phyloP scores from a whole-genome alignment of 1,284 basidiomycete genomes.

The Cryptococcus amylolentus region DNA sequence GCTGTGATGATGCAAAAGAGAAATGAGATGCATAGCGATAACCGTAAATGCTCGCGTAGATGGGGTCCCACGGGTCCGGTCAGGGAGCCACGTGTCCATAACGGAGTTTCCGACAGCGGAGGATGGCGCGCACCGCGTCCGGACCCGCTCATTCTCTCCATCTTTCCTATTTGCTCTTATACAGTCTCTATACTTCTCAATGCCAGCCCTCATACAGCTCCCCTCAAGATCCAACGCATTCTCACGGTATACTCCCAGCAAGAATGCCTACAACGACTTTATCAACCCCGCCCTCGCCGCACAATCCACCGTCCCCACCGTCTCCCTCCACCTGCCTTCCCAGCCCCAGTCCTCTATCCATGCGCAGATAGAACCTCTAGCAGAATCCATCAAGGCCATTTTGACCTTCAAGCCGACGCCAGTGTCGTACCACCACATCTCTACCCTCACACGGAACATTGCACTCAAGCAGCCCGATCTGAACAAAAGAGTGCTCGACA shows the following conservation, averaged over 20 bases:
- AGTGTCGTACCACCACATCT: conserved; percentile 31
- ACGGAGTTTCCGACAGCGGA: no score
- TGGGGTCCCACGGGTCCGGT: not conserved
- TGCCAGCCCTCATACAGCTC: conserved; percentile 28
- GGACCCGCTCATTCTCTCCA: not conserved
- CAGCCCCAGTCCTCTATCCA: conserved; percentile 5
- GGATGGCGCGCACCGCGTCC: no score
- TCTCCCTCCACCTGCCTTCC: no score
- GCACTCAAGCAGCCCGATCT: conserved; percentile 26
- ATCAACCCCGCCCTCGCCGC: conserved; percentile 10
- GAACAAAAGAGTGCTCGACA: conserved; percentile 2
- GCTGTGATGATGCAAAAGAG: no score
- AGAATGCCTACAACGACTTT: conserved; percentile 39
- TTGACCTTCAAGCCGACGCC: conserved; percentile 24
- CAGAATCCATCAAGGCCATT: conserved; percentile 21
- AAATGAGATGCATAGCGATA: not conserved
- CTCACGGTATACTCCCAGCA: conserved; percentile 31
- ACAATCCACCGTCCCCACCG: no score
- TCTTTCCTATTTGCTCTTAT: no score
- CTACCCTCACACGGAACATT: conserved; percentile 22
- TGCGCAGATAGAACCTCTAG: conserved; percentile 11
- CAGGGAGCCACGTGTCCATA: not conserved
- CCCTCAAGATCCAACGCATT: conserved; percentile 31
- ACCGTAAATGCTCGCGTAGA: not conserved
- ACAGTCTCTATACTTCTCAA: not conserved